Conservation (phyloP, 2,329 filamentous ascomycete species). For the Aquanectria penicillioides region DNA sequence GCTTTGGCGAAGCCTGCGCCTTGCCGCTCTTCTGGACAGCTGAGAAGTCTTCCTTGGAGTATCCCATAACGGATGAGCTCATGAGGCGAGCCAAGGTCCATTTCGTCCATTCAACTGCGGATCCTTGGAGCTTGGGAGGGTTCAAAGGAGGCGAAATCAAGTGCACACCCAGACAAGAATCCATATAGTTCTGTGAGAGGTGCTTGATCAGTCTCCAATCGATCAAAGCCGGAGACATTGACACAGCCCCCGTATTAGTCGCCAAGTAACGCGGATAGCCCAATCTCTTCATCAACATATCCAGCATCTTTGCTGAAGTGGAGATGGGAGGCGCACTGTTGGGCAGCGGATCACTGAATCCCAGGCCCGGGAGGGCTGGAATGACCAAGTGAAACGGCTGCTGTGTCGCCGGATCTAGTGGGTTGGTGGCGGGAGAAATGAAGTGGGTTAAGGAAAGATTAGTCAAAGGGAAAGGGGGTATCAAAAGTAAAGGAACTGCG, state of each 20-base stretch:
- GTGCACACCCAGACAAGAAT: slow-evolving; percentile 68
- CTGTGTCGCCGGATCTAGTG: slow-evolving; percentile 53
- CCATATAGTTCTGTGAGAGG: slow-evolving; percentile 58
- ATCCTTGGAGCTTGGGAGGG: slow-evolving; percentile 56
- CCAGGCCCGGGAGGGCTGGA: slow-evolving; percentile 72
- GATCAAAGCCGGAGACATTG: slow-evolving; percentile 57
- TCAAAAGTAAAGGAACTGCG: slow-evolving; percentile 71
- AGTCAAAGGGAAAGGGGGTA: slow-evolving; percentile 73
- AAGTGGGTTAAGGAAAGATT: slow-evolving; percentile 69
- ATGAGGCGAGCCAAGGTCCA: slow-evolving; percentile 65
- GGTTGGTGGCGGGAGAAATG: slow-evolving; percentile 63
- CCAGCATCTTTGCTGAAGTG: slow-evolving; percentile 64
- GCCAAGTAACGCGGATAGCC: slow-evolving; percentile 68
- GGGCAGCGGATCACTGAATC: slow-evolving; percentile 72
- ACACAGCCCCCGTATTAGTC: slow-evolving; percentile 62
- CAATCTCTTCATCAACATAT: slow-evolving; percentile 68
- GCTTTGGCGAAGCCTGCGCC: slow-evolving; percentile 17
- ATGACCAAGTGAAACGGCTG: slow-evolving; percentile 74
- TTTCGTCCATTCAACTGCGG: slow-evolving; percentile 62
- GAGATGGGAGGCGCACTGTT: slow-evolving; percentile 59
- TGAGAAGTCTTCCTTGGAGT: slow-evolving; percentile 61
- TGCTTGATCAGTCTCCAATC: slow-evolving; percentile 61
- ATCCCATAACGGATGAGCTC: slow-evolving; percentile 63
- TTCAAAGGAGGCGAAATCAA: slow-evolving; percentile 66
- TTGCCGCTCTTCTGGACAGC: slow-evolving; percentile 47